Conservation (phyloP, 345 rosid species). For the Mallotus nudiflorus region DNA sequence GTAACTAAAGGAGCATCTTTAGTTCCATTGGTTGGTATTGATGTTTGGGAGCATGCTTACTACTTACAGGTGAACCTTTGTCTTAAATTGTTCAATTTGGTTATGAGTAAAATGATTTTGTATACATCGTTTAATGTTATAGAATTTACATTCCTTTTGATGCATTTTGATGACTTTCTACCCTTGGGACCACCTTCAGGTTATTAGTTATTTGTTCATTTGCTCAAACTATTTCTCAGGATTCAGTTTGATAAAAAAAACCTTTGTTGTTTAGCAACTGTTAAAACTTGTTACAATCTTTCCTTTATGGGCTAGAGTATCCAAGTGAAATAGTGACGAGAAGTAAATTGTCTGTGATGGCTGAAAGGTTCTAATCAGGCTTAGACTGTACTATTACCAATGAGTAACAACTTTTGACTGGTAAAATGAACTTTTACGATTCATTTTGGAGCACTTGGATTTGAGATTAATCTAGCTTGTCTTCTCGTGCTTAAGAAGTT, state of each 20-base stretch:
- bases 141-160: too few species aligned
- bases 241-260: not conserved
- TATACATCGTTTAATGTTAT: too few species aligned
- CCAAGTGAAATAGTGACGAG: not conserved
- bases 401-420: not conserved
- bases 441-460: not conserved
- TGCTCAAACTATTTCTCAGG: not conserved
- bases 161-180: not conserved
- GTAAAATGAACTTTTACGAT: not conserved
- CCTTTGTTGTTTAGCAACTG: not conserved
- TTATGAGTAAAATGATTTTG: not conserved
- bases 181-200: not conserved
- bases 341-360: not conserved
- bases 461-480: not conserved
- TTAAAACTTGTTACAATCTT: not conserved
- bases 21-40: slow-evolving; percentile 86
- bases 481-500: not conserved
- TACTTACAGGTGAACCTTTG: slow-evolving; percentile 71
- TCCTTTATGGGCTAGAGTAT: not conserved
- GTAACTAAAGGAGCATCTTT: slow-evolving; percentile 74
- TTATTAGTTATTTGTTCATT: not conserved
- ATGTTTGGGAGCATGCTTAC: slow-evolving; percentile 99
- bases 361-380: not conserved
- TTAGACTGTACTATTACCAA: not conserved
- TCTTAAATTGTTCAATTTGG: slow-evolving; percentile 2